Evolutionary conservation across 106 monocot genomes (phyloP).

Genomic region (Amphibolis antarctica): DNA sequence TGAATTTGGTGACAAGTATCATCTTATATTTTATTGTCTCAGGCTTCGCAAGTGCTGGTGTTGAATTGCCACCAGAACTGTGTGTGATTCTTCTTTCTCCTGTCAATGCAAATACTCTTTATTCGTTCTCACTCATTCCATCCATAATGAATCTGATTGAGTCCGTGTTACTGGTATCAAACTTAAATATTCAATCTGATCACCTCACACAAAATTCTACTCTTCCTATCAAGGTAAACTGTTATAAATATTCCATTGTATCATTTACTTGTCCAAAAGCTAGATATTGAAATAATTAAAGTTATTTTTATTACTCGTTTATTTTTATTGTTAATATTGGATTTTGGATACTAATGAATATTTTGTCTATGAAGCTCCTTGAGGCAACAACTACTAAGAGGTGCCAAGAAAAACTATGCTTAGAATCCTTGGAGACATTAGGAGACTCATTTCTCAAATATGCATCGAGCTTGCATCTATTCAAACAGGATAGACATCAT

Average conservation of each 20-base stretch:
- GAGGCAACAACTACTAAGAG: constrained; percentile 60
- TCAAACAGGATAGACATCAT: constrained; percentile 26
- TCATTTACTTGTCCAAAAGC: neutral
- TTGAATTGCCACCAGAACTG: constrained; percentile 68
- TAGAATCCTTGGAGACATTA: constrained; percentile 57
- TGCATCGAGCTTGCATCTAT: constrained; percentile 37
- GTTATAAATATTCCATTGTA: neutral
- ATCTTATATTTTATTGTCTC: constrained; percentile 1
- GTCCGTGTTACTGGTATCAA: constrained; percentile 36
- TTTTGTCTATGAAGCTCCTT: constrained; percentile 24
- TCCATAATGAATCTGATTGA: constrained; percentile 54
- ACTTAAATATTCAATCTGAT: constrained; percentile 16
- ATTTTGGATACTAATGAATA: neutral
- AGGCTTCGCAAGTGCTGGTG: constrained; percentile 12
- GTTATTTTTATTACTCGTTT: neutral
- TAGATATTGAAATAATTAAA: neutral
- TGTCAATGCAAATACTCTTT: constrained; percentile 19
- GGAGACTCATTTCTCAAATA: constrained; percentile 75
- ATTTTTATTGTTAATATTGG: neutral
- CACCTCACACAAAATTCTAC: constrained; percentile 21
- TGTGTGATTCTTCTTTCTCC: constrained; percentile 43
- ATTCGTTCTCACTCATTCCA: constrained; percentile 35
- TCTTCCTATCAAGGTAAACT: constrained; percentile 35
- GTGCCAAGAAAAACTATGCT: constrained; percentile 46
- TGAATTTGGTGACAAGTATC: no score